Evolutionary conservation across 192 early-diverging fungal species (phyloP).

Genomic region (Kappamyces sp.): DNA sequence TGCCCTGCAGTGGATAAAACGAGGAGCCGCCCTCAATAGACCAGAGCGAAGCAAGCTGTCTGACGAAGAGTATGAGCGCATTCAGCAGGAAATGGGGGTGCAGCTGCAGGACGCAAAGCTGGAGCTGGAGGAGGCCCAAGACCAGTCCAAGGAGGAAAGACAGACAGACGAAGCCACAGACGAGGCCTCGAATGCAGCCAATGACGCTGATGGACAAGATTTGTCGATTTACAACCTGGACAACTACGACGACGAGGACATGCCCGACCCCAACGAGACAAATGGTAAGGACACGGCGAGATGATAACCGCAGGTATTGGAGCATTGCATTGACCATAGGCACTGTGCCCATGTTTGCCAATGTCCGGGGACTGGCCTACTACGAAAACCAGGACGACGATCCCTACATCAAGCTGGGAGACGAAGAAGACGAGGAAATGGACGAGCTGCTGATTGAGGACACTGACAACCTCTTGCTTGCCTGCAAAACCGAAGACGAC

Average conservation of each 20-base stretch:
- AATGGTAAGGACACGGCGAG: slow-evolving; percentile 29
- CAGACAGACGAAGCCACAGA: slow-evolving; percentile 5
- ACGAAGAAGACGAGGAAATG: slow-evolving; percentile 70
- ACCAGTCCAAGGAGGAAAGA: slow-evolving; percentile 18
- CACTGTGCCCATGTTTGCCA: slow-evolving; percentile 71
- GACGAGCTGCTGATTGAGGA: slow-evolving; percentile 73
- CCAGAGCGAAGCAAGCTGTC: slow-evolving; percentile 78
- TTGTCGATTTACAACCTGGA: slow-evolving; percentile 74
- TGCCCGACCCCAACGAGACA: slow-evolving; percentile 19
- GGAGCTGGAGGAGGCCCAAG: slow-evolving; percentile 44
- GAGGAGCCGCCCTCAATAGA: slow-evolving; percentile 78
- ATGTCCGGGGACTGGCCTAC: slow-evolving; percentile 82
- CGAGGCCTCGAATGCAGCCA: slow-evolving; percentile 17
- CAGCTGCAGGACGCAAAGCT: slow-evolving; percentile 34
- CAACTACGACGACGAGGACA: slow-evolving; percentile 82
- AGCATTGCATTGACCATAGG: slow-evolving; percentile 5
- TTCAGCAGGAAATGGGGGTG: slow-evolving; percentile 61
- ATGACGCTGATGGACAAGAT: slow-evolving; percentile 26
- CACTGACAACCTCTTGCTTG: slow-evolving; percentile 82
- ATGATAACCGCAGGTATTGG: slow-evolving; percentile 15
- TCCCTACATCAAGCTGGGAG: slow-evolving; percentile 73
- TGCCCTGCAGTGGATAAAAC: slow-evolving; percentile 84
- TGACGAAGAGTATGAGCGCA: slow-evolving; percentile 82
- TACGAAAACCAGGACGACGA: slow-evolving; percentile 75
- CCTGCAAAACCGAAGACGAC: slow-evolving; percentile 95